Conservation (phyloP, 495 filamentous ascomycete genomes). For the Barbatosphaeria neglecta region DNA sequence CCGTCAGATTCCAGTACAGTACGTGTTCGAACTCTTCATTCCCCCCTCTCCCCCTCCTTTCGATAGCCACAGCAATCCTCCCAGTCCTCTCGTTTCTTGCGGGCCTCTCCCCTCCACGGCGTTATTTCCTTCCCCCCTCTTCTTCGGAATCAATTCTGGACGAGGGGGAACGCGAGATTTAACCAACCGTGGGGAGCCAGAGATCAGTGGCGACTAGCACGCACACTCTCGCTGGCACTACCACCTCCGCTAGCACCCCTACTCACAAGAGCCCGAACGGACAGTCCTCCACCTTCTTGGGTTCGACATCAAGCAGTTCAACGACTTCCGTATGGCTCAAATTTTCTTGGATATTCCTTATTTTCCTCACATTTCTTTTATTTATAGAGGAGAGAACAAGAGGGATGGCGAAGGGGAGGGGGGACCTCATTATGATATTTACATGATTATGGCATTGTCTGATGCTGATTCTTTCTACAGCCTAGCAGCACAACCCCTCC, state of each 20-base stretch:
- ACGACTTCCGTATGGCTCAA: conserved; percentile 15
- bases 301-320: conserved; percentile 3
- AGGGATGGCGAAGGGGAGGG: too few relatives aligned
- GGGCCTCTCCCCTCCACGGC: background rate
- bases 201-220: background rate
- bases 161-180: background rate
- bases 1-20: conserved; percentile 6
- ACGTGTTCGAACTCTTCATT: conserved; percentile 2
- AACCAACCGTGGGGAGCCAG: background rate
- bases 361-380: conserved; percentile 10
- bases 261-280: background rate
- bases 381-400: conserved; percentile 17
- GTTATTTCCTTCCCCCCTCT: background rate
- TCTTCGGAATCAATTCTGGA: background rate
- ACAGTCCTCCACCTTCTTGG: background rate
- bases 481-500: conserved; percentile 1
- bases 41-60: background rate
- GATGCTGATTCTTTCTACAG: conserved; percentile 1
- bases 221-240: background rate
- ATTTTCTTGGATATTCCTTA: conserved; percentile 8
- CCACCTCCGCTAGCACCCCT: background rate
- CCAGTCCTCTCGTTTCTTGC: background rate
- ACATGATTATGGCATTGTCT: background rate
- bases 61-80: background rate
- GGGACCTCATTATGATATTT: conserved; percentile 13